Conservation (phyloP, 768 basidiomycete species). For the Lenzites betulinus region DNA sequence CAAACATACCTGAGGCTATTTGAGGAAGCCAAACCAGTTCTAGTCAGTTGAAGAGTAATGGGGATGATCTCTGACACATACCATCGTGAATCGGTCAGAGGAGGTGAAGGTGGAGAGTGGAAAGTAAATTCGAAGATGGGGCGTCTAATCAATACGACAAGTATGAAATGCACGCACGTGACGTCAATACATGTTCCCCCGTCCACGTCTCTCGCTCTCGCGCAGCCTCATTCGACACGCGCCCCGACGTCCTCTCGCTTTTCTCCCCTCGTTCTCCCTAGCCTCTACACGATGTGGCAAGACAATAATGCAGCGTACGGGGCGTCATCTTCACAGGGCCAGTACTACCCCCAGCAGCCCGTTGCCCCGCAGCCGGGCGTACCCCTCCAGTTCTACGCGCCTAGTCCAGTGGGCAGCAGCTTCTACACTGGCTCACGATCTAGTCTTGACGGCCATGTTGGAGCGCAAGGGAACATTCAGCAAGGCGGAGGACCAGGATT, state of each 20-base stretch:
- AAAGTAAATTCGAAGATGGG: constrained; percentile 2
- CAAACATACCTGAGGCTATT: constrained; percentile 64
- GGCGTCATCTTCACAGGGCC: constrained; percentile 58
- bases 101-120: constrained; percentile 11
- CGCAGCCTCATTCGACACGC: not conserved
- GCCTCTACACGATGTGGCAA: constrained; percentile 65
- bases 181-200: constrained; percentile 13
- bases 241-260: constrained; percentile 5
- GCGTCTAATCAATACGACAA: not conserved
- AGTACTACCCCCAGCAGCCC: constrained; percentile 49
- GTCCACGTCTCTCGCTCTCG: constrained; percentile 19
- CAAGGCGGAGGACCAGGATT: constrained; percentile 51
- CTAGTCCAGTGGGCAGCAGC: constrained; percentile 54
- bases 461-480: constrained; percentile 54
- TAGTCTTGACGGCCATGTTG: constrained; percentile 74
- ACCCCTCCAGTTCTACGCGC: constrained; percentile 79
- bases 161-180: constrained; percentile 16
- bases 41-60: no score
- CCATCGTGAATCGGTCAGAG: constrained; percentile 28
- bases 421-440: constrained; percentile 74
- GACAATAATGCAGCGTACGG: constrained; percentile 61
- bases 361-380: constrained; percentile 49
- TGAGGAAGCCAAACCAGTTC: no score
- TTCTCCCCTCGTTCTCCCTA: not conserved
- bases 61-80: no score